These are phyloP conservation scores for Isoetes taiwanensis DNA, from an alignment of 75 land plant species.

Conservation along the genomic window DNA sequence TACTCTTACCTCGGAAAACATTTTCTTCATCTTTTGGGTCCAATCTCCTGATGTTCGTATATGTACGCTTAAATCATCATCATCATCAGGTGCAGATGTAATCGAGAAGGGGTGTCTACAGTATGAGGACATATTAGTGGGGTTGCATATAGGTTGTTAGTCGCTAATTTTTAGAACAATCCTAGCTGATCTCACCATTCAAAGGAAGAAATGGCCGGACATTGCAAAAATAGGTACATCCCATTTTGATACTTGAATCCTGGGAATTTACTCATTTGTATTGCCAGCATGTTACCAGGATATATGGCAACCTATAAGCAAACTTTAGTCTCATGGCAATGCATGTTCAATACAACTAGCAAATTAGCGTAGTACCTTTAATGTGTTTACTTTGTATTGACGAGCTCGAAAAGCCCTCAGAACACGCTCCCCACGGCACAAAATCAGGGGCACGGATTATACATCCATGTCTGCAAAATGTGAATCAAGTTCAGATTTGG, in stretches of 20 bases:
- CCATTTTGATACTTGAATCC: slow-evolving; percentile 18
- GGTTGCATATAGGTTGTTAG: neutral
- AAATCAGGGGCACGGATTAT: slow-evolving; percentile 15
- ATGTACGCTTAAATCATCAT: slow-evolving; percentile 37
- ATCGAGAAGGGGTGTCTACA: slow-evolving; percentile 46
- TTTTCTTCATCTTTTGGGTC: slow-evolving; percentile 24
- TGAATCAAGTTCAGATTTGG: neutral
- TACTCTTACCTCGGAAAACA: slow-evolving; percentile 26
- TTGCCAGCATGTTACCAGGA: slow-evolving; percentile 13
- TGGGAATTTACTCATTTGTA: slow-evolving; percentile 13
- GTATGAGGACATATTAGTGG: neutral
- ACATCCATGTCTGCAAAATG: slow-evolving; percentile 24
- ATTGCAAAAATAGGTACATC: slow-evolving; percentile 16
- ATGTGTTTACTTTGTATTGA: slow-evolving; percentile 15
- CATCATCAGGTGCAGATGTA: slow-evolving; percentile 42
- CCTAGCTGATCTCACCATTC: slow-evolving; percentile 13
- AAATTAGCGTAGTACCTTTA: slow-evolving; percentile 12
- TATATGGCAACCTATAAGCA: slow-evolving; percentile 16
- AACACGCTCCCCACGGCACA: slow-evolving; percentile 14
- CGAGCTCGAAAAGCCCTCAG: slow-evolving; percentile 16
- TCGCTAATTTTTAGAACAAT: neutral
- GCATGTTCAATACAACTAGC: neutral
- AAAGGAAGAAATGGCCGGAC: slow-evolving; percentile 14
- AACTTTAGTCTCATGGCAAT: neutral
- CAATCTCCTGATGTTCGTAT: slow-evolving; percentile 39